phyloP scores from a whole-genome alignment of 2,329 filamentous ascomycete genomes.

The Penicillium brasilianum region DNA sequence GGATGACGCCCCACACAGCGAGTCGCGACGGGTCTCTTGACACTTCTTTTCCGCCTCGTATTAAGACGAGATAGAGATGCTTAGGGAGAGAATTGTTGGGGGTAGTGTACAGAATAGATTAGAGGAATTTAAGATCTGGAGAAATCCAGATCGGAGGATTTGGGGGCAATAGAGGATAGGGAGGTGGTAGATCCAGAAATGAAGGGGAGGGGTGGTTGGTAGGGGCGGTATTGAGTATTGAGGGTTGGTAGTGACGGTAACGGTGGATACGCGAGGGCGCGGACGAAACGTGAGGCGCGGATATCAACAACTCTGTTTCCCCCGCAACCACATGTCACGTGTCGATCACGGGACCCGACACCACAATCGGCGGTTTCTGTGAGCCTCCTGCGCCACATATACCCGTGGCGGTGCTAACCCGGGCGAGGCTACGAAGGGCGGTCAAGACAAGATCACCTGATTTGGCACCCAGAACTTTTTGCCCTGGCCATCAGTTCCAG shows the following conservation, averaged over 20 bases:
- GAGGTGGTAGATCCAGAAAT: constrained; percentile 31
- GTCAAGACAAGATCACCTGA: constrained; percentile 22
- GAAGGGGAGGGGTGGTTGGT: constrained; percentile 25
- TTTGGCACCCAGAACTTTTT: constrained; percentile 28
- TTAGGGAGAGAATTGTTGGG: constrained; percentile 1
- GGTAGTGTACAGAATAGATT: constrained; percentile 15
- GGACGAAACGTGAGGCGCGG: constrained; percentile 28
- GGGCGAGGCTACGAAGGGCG: background rate
- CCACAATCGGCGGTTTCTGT: too few relatives aligned
- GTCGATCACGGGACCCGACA: constrained; percentile 10
- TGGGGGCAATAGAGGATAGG: constrained; percentile 2
- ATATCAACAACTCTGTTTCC: constrained; percentile 41
- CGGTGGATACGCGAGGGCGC: constrained; percentile 28
- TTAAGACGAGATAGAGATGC: constrained; percentile 1
- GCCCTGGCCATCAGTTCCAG: constrained; percentile 12
- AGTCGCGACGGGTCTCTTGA: constrained; percentile 33
- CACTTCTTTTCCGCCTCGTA: constrained; percentile 1
- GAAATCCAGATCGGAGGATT: constrained; percentile 3
- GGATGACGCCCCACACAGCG: constrained; percentile 45
- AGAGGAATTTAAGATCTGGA: constrained; percentile 16
- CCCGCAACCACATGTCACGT: constrained; percentile 54
- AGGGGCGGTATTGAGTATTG: constrained; percentile 24
- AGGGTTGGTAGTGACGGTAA: constrained; percentile 20
- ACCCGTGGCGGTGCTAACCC: background rate
- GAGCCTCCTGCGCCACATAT: background rate